These are phyloP conservation scores for Recurvomyces mirabilis DNA, from an alignment of 495 filamentous ascomycete genomes.

Conservation along the genomic window DNA sequence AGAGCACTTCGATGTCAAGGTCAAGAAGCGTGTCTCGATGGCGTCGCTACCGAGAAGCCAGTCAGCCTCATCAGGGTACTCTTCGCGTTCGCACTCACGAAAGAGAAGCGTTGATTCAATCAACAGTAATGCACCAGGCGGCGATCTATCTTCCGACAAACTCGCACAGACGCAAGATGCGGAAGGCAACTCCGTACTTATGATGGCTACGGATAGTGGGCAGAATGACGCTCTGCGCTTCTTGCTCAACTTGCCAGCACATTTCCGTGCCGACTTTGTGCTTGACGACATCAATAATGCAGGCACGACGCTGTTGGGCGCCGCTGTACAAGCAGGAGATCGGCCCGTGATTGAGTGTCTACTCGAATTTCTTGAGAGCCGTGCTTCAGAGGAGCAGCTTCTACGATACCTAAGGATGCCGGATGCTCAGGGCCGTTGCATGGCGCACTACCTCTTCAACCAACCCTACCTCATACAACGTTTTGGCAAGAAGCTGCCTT, in stretches of 20 bases:
- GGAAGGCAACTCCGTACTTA: constrained; percentile 70
- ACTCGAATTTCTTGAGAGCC: constrained; percentile 50
- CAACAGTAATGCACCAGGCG: constrained; percentile 23
- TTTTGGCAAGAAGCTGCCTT: constrained; percentile 69
- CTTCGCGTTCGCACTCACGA: constrained; percentile 34
- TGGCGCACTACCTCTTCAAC: constrained; percentile 94
- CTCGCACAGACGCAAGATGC: constrained; percentile 71
- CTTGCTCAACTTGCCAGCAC: constrained; percentile 61
- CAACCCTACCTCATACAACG: constrained; percentile 64
- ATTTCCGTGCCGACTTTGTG: constrained; percentile 56
- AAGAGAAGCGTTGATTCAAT: constrained; percentile 61
- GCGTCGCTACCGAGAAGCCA: constrained; percentile 59
- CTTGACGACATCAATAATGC: constrained; percentile 79
- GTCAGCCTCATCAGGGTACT: constrained; percentile 73
- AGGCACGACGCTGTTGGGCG: constrained; percentile 79
- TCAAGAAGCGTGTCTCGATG: constrained; percentile 72
- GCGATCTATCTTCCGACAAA: constrained; percentile 73
- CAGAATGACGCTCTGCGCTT: constrained; percentile 61
- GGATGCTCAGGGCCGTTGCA: constrained; percentile 76
- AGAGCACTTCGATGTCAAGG: constrained; percentile 29
- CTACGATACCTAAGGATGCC: constrained; percentile 57
- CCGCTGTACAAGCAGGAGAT: constrained; percentile 85
- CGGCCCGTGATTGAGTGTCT: constrained; percentile 61
- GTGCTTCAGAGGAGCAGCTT: constrained; percentile 42
- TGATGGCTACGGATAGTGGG: constrained; percentile 88